Evolutionary conservation across 805 yeast genomes (phyloP).

Genomic region (Pichia membranifaciens): DNA sequence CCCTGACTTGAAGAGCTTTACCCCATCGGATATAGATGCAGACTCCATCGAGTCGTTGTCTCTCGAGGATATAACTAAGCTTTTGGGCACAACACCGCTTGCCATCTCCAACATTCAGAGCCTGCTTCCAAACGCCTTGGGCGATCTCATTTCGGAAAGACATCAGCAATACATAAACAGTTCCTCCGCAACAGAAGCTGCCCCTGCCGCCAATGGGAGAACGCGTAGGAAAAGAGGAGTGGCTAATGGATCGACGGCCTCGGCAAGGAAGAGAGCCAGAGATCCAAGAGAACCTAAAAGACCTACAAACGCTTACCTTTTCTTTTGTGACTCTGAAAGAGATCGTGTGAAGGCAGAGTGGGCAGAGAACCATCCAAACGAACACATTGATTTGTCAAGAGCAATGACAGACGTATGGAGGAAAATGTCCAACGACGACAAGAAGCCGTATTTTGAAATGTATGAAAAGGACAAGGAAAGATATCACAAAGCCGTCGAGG

Average conservation of each 20-base stretch:
- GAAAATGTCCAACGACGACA: conserved; percentile 56
- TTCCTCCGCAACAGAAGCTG: conserved; percentile 1
- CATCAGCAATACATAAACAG: conserved; percentile 7
- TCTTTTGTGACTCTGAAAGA: conserved; percentile 82
- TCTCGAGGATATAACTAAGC: conserved; percentile 23
- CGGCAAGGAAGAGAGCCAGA: conserved; percentile 37
- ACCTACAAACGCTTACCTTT: conserved; percentile 84
- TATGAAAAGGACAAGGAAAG: conserved; percentile 76
- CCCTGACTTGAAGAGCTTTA: conserved; percentile 22
- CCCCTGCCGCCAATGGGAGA: conserved; percentile 1
- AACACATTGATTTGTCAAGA: conserved; percentile 60
- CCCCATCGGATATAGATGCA: conserved; percentile 23
- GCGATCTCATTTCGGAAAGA: conserved; percentile 11
- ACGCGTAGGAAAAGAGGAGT: conserved; percentile 15
- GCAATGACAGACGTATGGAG: conserved; percentile 87
- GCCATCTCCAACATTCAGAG: conserved; percentile 17
- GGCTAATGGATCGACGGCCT: conserved; percentile 16
- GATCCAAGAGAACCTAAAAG: conserved; percentile 86
- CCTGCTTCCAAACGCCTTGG: conserved; percentile 8
- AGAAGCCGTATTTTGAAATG: conserved; percentile 65
- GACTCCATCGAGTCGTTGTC: conserved; percentile 25
- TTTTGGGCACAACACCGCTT: conserved; percentile 25
- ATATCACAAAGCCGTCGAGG: conserved; percentile 67
- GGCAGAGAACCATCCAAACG: conserved; percentile 47
- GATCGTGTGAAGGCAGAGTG: conserved; percentile 59